Evolutionary conservation across 495 filamentous ascomycete species (phyloP), one percentile per base, ranked within the genome.

Genomic region (Podospora comata): DNA sequence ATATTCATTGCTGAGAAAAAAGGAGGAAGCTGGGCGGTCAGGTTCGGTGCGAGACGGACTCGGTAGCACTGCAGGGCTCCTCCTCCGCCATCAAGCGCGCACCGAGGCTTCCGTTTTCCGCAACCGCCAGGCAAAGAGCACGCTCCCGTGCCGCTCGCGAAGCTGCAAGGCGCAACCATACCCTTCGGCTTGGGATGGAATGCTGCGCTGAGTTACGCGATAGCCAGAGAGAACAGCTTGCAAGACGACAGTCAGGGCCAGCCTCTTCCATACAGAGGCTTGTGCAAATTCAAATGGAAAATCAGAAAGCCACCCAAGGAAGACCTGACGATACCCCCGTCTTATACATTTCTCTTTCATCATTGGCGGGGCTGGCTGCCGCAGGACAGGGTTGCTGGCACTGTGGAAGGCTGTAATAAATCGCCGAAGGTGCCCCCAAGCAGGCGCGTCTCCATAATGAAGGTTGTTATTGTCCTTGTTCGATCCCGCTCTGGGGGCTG

Each of bases 141-240:
- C 39, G 39, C 39, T 13, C 5, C 55, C 55, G 55, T 58, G 55
- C 55, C 55, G 55, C 55, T 48, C 39, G 39, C 39, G 18, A 58
- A 26, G n/a, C 55, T 58, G 55, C 55, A 58, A 58, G 55, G 23
- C 55, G 55, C 13, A 58, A 58, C 55, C 55, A 26, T 26, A 58
- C n/a, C 55, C 13, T 48, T 48, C 39, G 39, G 39, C 39, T 48
- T 48, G 39, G 39, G 39, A 48, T 18, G 39, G 39, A 48, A 48
- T 48, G 39, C 15, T 48, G 39, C 39, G 39, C 39, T 48, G 39
- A 11, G 39, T 11, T 48, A 48, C 39, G 39, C 39, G 39, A 48
- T 11, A 48, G 39, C 13, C 15, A 48, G 13, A 48, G 39, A 48
- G 39, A 48, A 48, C 39, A 48, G 39, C 39, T 48, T 48, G 39